These are phyloP conservation scores for Breviolum minutum DNA, from an alignment of 73 alveolate genomes.

Conservation along the genomic window DNA sequence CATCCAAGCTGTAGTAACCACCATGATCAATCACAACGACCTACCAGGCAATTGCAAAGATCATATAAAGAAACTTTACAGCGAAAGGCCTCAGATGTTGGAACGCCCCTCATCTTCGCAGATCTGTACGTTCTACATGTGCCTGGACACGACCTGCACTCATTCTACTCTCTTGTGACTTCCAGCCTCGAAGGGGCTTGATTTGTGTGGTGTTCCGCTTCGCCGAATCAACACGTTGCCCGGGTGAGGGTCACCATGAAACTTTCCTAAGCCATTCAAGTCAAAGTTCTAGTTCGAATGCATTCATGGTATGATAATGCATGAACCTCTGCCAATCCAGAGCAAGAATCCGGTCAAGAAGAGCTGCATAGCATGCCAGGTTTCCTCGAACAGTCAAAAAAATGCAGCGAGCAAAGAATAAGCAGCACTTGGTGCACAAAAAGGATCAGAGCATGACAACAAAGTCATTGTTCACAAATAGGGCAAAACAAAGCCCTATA, in stretches of 20 bases:
- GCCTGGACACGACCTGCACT: too few relatives aligned
- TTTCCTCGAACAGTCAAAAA: neutral
- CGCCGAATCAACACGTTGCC: constrained; percentile 48
- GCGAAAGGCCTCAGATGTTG: too few relatives aligned
- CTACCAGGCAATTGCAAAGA: neutral
- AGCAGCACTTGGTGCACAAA: neutral
- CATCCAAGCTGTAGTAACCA: constrained; percentile 45
- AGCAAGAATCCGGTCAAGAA: constrained; percentile 31
- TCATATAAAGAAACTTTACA: neutral
- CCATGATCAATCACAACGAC: constrained; percentile 60
- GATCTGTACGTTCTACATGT: neutral
- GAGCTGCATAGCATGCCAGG: constrained; percentile 70
- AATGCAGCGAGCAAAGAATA: neutral
- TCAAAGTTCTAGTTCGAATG: neutral
- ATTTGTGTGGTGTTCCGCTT: neutral
- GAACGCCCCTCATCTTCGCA: neutral
- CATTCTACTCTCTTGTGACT: neutral
- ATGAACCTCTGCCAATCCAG: too few relatives aligned
- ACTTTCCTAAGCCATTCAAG: neutral
- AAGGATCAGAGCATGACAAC: too few relatives aligned
- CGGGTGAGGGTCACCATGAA: constrained; percentile 51
- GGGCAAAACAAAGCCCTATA: too few relatives aligned
- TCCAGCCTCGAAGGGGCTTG: constrained; percentile 49
- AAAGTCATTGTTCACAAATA: too few relatives aligned
- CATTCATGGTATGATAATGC: neutral